phyloP scores from a whole-genome alignment of 495 filamentous ascomycete species.

The Lindgomyces ingoldianus region DNA sequence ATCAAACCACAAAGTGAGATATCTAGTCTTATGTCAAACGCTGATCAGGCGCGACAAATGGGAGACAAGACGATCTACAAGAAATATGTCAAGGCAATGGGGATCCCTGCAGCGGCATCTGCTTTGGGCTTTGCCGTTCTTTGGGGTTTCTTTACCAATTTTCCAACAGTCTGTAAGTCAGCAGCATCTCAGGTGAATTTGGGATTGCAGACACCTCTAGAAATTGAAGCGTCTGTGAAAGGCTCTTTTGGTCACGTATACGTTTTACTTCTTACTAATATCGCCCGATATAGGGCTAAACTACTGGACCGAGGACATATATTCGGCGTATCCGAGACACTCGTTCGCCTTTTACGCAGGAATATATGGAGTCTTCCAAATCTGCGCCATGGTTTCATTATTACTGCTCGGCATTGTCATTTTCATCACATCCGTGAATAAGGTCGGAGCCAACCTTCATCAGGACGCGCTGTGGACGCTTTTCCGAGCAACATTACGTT shows the following conservation, averaged over 20 bases:
- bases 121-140: constrained; percentile 36
- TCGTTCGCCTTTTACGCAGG: constrained; percentile 43
- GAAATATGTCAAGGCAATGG: constrained; percentile 47
- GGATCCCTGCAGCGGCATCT: constrained; percentile 20
- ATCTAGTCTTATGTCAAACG: too few relatives aligned
- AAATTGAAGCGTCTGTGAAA: too few relatives aligned
- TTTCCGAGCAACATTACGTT: constrained; percentile 40
- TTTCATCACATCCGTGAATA: constrained; percentile 23
- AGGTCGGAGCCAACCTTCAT: constrained; percentile 37
- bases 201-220: too few relatives aligned
- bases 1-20: too few relatives aligned
- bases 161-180: constrained; percentile 44
- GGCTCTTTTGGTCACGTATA: too few relatives aligned
- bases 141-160: constrained; percentile 46
- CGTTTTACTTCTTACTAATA: too few relatives aligned
- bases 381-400: constrained; percentile 33
- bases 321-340: constrained; percentile 37
- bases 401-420: constrained; percentile 15
- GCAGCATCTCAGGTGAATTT: too few relatives aligned
- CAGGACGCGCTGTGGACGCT: constrained; percentile 34
- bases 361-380: constrained; percentile 43
- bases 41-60: too few relatives aligned
- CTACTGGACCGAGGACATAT: constrained; percentile 45
- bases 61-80: too few relatives aligned
- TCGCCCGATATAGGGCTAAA: too few relatives aligned